Evolutionary conservation across 225 moss, liverwort and hornwort genomes (phyloP), one percentile per base, ranked within the genome.

Genomic region (Marchantia polymorpha): DNA sequence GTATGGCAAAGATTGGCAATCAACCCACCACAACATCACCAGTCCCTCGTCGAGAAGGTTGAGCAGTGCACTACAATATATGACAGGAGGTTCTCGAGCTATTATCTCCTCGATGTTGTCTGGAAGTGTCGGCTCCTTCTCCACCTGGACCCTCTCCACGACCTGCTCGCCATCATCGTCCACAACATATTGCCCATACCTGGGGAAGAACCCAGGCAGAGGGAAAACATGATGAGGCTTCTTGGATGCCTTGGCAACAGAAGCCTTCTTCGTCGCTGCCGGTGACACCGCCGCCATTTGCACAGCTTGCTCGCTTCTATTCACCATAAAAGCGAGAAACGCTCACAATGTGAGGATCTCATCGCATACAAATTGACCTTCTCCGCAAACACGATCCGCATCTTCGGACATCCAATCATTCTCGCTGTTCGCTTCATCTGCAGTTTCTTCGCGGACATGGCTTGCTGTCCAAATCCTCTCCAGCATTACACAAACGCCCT

Each of bases 61-160:
- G 51, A 76, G 86, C 11, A 86, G 73, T 8, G 77, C 78, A 74
- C 86, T 86, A 23, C 86, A 86, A 53, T 78, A 81, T 10, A 82
- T 60, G 10, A 74, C 55, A 26, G 81, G 86, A 14, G 80, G 83
- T 3, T 78, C 60, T 69, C 82, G 52, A 12, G 78, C 74, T 6
- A 83, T 20, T 17, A 53, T 16, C 52, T 83, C 77, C 29, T 86
- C 86, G 1, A 58, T 66, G 67, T 82, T 15, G 66, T 74, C 51
- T 31, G 77, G 81, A 19, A 86, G 80, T 73, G 59, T 74, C 60
- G 80, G 60, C 48, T 86, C 80, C 64, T 52, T 53, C 39, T 69
- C 60, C 11, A 69, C 77, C 27, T 82, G 47, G 48, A 47, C 52
- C 52, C 54, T 53, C 15, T 69, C 78, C 69, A 68, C 69, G 29